phyloP scores from a whole-genome alignment of 2,329 filamentous ascomycete species.

The Exophiala sp. region DNA sequence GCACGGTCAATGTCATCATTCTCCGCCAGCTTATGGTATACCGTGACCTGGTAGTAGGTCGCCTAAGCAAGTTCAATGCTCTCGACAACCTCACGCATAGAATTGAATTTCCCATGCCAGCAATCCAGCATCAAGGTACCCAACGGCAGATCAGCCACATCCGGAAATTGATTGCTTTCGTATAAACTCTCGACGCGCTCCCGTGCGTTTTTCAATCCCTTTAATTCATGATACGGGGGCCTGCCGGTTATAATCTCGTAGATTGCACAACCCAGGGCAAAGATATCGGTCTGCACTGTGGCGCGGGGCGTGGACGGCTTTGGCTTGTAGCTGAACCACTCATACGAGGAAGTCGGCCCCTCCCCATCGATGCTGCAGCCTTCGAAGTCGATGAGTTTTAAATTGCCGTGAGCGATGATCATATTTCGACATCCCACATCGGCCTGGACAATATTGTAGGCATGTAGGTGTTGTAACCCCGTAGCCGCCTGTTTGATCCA shows the following conservation, averaged over 20 bases:
- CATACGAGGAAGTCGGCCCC: conserved; percentile 7
- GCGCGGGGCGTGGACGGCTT: conserved; percentile 23
- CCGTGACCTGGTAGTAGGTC: neutral
- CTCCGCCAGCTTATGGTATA: neutral
- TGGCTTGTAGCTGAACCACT: conserved; percentile 24
- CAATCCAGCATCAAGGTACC: conserved; percentile 5
- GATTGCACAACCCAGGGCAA: conserved; percentile 27
- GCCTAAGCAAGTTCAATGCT: neutral
- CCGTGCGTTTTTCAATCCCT: conserved; percentile 3
- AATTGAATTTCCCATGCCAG: conserved; percentile 7
- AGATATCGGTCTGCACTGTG: conserved; percentile 24
- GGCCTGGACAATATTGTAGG: conserved; percentile 12
- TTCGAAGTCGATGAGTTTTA: conserved; percentile 11
- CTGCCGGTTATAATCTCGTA: conserved; percentile 22
- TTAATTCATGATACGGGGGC: neutral
- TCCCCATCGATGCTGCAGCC: conserved; percentile 12
- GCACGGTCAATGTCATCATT: neutral
- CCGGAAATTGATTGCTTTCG: conserved; percentile 4
- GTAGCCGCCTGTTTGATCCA: conserved; percentile 26
- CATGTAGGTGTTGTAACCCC: conserved; percentile 6
- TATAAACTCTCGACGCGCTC: conserved; percentile 5
- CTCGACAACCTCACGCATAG: conserved; percentile 8
- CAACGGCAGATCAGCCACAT: conserved; percentile 8
- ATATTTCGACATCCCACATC: conserved; percentile 23
- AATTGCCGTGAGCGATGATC: conserved; percentile 4